Evolutionary conservation across 2,329 filamentous ascomycete species (phyloP).

Genomic region (Penicillium sp.): DNA sequence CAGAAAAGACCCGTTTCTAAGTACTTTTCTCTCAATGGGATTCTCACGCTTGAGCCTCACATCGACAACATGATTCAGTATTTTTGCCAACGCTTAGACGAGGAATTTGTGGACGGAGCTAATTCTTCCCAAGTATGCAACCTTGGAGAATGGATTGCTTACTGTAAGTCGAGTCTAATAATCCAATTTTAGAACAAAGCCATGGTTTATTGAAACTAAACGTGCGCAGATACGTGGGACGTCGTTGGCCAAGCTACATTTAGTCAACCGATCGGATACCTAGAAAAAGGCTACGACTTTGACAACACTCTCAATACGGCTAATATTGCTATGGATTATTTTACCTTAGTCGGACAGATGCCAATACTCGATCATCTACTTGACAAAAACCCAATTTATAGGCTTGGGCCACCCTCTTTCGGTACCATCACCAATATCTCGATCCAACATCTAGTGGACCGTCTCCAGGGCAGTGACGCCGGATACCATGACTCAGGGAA

Average conservation of each 20-base stretch:
- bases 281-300: slow-evolving; percentile 28
- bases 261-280: slow-evolving; percentile 26
- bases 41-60: slow-evolving; percentile 25
- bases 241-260: slow-evolving; percentile 29
- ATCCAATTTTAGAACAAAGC: background rate
- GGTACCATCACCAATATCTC: slow-evolving; percentile 20
- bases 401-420: slow-evolving; percentile 22
- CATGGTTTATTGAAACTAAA: background rate
- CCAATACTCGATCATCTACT: slow-evolving; percentile 26
- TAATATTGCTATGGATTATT: slow-evolving; percentile 24
- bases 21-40: slow-evolving; percentile 33
- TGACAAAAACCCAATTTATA: slow-evolving; percentile 28
- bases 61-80: slow-evolving; percentile 32
- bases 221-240: slow-evolving; percentile 24
- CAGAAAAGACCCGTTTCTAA: slow-evolving; percentile 42
- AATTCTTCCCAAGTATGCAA: slow-evolving; percentile 31
- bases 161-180: slow-evolving; percentile 31
- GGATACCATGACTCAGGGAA: slow-evolving; percentile 10
- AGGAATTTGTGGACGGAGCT: slow-evolving; percentile 29
- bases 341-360: slow-evolving; percentile 24
- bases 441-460: slow-evolving; percentile 16
- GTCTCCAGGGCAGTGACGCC: slow-evolving; percentile 13
- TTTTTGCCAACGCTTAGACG: slow-evolving; percentile 35
- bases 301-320: slow-evolving; percentile 18
- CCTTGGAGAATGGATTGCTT: slow-evolving; percentile 45